Evolutionary conservation across 805 yeast genomes (phyloP), one percentile per base, ranked within the genome.

Genomic region (Pichia thaimueangensis): DNA sequence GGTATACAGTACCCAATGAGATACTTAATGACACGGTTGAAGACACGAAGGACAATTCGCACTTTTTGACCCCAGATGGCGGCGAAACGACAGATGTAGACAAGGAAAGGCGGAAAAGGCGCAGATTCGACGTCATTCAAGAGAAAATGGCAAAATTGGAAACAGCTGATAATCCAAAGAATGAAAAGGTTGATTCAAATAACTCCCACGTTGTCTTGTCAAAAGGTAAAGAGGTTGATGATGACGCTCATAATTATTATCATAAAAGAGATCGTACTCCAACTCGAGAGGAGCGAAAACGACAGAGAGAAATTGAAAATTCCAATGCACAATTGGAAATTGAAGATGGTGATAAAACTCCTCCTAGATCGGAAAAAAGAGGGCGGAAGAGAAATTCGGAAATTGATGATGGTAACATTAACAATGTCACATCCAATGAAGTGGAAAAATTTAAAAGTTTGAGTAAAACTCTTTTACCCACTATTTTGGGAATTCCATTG

Each of bases 221-320:
- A n/a, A n/a, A n/a, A n/a, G n/a, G n/a, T n/a, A n/a, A n/a, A n/a
- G n/a, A n/a, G n/a, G n/a, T n/a, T n/a, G n/a, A n/a, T n/a, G n/a
- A n/a, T n/a, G n/a, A n/a, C n/a, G n/a, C n/a, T n/a, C n/a, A n/a
- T n/a, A 15, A 11, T 6, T 19, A 17, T 10, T 27, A 36, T 24
- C 31, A 27, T 20, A 36, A 24, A 28, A 36, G 78, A 72, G 50
- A 62, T 65, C 35, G 73, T 68, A 5, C 80, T 76, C 53, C 80
- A 74, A 37, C 65, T 59, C 45, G 65, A 68, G 23, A 38, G 24
- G 48, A 62, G 39, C 59, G 47, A 69, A 59, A 55, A 68, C 56
- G 56, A 65, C 43, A 59, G 12, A 33, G 63, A 68, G 59, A n/a
- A n/a, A n/a, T n/a, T n/a, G n/a, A n/a, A n/a, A n/a, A n/a, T n/a